Base-by-base conservation (phyloP, 352 stramenopile genomes). In the Peronospora belbahrii region DNA sequence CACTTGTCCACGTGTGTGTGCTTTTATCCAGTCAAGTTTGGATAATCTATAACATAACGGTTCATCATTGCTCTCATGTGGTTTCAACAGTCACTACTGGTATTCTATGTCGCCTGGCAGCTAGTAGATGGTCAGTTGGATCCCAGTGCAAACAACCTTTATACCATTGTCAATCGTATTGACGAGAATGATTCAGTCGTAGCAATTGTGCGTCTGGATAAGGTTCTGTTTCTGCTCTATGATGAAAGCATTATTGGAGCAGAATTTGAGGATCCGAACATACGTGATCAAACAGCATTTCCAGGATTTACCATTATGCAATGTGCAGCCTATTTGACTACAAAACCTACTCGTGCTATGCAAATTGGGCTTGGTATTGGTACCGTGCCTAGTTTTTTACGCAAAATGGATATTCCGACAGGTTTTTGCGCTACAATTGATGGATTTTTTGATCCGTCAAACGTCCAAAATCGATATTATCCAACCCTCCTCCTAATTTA, bases 291-390 rank as follows among this genome's bases (percentile, higher is more conserved):
- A 46, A 77, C 78, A 19, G 74, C 71, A 31, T 90, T 80, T 56
- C 78, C 75, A 7, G 78, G 75, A 37, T 90, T 90, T 42, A 77
- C 75, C 22, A 86, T 90, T 63, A 90, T 88, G 78, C 75, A 89
- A 54, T 81, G 68, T 40, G 59, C 69, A 6, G 55, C 52, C 2
- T 89, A 85, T 54, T 47, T 87, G 37, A 39, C 67, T 20, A 53
- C 52, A 10, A 70, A 65, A 38, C 62, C 81, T 22, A 44, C 48
- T 2, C 47, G 57, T 2, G 78, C 74, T 1, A 19, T 79, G 31
- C 78, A 89, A 52, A 74, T 89, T 24, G 78, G 78, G 9, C 54
- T 89, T 18, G 78, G 78, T 24, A 85, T 89, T 44, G 78, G 78
- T 32, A 73, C 73, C 0, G 74, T 89, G 0, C 78, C 78, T 2